Evolutionary conservation across 352 stramenopile species (phyloP), one percentile per base, ranked within the genome.

Genomic region (Pythium pyrilobum): DNA sequence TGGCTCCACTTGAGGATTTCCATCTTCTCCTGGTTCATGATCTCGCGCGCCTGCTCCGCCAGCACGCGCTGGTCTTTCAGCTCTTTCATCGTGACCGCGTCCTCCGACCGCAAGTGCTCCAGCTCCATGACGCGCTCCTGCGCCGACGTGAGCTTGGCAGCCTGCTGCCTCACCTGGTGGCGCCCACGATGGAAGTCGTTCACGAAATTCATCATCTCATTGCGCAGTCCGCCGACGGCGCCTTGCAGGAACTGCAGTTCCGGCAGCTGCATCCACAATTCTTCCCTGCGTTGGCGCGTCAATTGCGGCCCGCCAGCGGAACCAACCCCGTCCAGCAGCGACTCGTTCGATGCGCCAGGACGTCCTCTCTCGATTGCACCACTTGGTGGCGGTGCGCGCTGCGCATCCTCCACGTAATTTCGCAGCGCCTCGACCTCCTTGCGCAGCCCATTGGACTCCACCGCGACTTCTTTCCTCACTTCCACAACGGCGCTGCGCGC

Each of bases 1-100:
- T 85, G 70, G 37, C 74, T 81, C 79, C 79, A 87, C 40, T 76
- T 64, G 20, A 89, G 54, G 11, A 87, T 54, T 28, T 87, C 74
- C 13, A 63, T 56, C 52, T 87, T 87, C 50, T 89, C 79, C 13
- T 77, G 62, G 5, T 36, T 59, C n/a, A 65, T 54, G 24, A 89
- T 85, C n/a, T 87, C 79, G 8, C 74, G 72, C 2, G 76, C 72
- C 34, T 87, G 67, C 46, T 89, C 77, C 15, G 64, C 60, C 7
- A 89, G 18, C 21, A 59, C 53, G 21, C 71, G 46, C 32, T 83
- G 66, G 27, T 81, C 71, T 0, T 50, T 56, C 28, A 87, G 51
- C 7, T 83, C 67, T 24, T 77, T 67, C 28, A 77, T 52, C 27
- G 65, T 62, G 20, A 47, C 11, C 11, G 64, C 57, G 42, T 79